Evolutionary conservation across 1,139 yeast species (phyloP), one percentile per base, ranked within the genome.

Genomic region (Sugiyamaella paludigena): DNA sequence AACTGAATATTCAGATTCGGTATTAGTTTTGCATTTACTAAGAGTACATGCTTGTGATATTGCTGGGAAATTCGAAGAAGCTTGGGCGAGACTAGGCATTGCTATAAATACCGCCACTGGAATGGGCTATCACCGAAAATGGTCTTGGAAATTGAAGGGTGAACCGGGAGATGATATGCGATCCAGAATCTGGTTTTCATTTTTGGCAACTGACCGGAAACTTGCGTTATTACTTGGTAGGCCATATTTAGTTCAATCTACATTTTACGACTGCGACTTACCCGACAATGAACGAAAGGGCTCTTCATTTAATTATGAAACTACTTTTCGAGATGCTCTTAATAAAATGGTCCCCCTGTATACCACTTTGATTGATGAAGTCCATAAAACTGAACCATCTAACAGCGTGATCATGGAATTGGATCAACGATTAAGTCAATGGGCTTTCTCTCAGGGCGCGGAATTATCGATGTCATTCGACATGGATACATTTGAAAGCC

Each of bases 41-140:
- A 43, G 58, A 9, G 46, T 55, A 9, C 52, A 48, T 40, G 35
- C 48, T 10, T 42, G 47, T 32, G 56, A 54, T 34, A 42, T 50
- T 19, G 30, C 47, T 15, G 59, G 59, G 4, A 40, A 50, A 33
- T 48, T 48, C 31, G 59, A 56, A 42, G 55, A 50, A 38, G 51
- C 52, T 12, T 56, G 59, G 59, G 38, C 49, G 10, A 46, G 46
- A 16, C 36, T 54, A 13, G 57, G 54, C 9, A 36, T 47, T 34
- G 56, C 54, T 19, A 53, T 56, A 34, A 42, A 39, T 29, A 40
- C 47, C 8, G 59, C 59, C 11, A 51, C 51, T 16, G 49, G 52
- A 7, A 56, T 56, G 59, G 59, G 59, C 8, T 55, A 50, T 39
- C 59, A 56, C 43, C 53, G 59, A 2, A 45, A 53, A 27, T 51